Evolutionary conservation across 768 basidiomycete species (phyloP), one percentile per base, ranked within the genome.

Genomic region (Psilocybe azurescens): DNA sequence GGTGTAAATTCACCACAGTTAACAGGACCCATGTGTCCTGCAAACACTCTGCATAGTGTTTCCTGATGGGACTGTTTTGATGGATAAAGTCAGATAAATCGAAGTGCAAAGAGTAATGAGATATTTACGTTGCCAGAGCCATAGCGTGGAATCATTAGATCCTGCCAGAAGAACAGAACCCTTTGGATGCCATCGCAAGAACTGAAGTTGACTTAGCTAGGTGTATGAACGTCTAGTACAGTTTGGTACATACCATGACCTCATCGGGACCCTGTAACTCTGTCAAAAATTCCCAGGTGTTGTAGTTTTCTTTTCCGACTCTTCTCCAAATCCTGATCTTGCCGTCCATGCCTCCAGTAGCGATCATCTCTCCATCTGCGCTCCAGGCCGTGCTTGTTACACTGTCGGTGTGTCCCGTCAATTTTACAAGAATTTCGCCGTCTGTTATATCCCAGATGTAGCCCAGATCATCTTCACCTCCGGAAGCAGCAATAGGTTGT

Each of bases 271-370:
- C 97, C 67, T 95, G 90, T 38, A 99, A 78, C 71, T 92, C 92
- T 5, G 93, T 95, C 74, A 97, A 78, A 74, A 99, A 97, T 75
- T 98, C 96, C 97, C 97, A 99, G 56, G 78, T 84, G 63, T 80
- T 85, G 77, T 88, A 91, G 62, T 89, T 77, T 49, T 89, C 87
- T 66, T 80, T 89, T 4, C 88, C 90, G 13, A 94, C 90, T 69
- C 94, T 81, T 71, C 90, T 80, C 97, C 97, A 99, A 63, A 99
- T 79, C 63, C 96, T 83, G 41, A 98, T 89, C 73, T 88, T 89
- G 8, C 97, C 97, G 70, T 99, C 97, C 97, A 99, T 99, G 0
- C 97, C 97, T 9, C 97, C 97, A 0, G 96, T 97, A 14, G 96
- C 89, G 60, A 96, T 83, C 84, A 97, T 84, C 77, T 97, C 91